Conservation (phyloP, 495 filamentous ascomycete species). For the Penicillium pancosmium region DNA sequence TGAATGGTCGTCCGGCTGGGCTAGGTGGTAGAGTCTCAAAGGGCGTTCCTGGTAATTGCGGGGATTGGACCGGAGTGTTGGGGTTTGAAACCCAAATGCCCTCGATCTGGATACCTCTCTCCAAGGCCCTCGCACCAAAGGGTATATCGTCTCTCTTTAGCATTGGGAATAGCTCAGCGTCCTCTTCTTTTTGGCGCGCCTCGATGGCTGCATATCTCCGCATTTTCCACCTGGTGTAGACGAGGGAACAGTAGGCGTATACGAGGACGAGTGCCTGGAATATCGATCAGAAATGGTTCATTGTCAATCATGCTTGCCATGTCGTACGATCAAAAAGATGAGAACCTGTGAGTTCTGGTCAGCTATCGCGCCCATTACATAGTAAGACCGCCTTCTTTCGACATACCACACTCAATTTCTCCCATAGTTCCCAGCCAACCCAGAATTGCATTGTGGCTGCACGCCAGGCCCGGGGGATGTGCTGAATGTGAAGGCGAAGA, state of each 20-base stretch:
- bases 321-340: slow-evolving; percentile 49
- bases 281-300: slow-evolving; percentile 33
- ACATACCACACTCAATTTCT: slow-evolving; percentile 85
- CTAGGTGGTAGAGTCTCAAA: slow-evolving; percentile 19
- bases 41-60: slow-evolving; percentile 25
- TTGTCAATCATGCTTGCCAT: not conserved
- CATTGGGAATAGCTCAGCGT: slow-evolving; percentile 33
- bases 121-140: slow-evolving; percentile 87
- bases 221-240: slow-evolving; percentile 64
- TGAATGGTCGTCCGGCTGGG: slow-evolving; percentile 9
- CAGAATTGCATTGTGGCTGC: slow-evolving; percentile 62
- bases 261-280: slow-evolving; percentile 49
- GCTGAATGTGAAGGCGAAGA: not conserved
- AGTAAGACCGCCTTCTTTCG: slow-evolving; percentile 29
- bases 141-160: slow-evolving; percentile 65
- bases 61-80: slow-evolving; percentile 47
- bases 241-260: slow-evolving; percentile 45
- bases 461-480: not conserved
- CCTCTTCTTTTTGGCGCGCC: slow-evolving; percentile 59
- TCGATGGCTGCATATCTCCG: slow-evolving; percentile 67
- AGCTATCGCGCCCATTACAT: not conserved
- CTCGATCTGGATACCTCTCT: slow-evolving; percentile 82
- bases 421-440: slow-evolving; percentile 78
- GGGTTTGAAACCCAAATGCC: slow-evolving; percentile 84
- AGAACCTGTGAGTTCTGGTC: slow-evolving; percentile 36